Base-by-base conservation (phyloP, 495 filamentous ascomycete genomes). In the Podospora fimiseda region DNA sequence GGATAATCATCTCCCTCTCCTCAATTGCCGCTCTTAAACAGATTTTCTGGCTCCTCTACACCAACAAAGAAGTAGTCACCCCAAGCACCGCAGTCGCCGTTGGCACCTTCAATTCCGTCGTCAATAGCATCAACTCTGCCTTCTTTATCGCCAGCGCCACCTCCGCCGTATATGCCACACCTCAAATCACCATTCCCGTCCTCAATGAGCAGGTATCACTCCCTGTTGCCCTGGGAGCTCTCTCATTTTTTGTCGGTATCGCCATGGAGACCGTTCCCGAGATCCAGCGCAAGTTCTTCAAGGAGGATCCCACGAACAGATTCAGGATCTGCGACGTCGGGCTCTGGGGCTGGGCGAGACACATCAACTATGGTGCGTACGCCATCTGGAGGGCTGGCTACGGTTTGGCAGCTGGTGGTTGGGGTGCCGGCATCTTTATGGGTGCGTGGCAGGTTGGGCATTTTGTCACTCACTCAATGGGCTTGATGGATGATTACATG, bases 351-450 rank as follows among this genome's bases (percentile, higher is more conserved):
- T 57, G 74, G 56, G 75, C 78, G 3, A 72, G 78, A n/a, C 80
- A 85, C 51, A 70, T 79, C 60, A 84, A 84, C 42, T 84, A 84
- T 55, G 72, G 72, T 20, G 79, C 66, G 11, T 83, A 80, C 57
- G 74, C 76, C 1, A 24, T 84, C 2, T 82, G 80, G 80, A 63
- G 80, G 37, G 62, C 72, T 39, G 77, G 70, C 2, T 81, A 77
- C 56, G 72, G 73, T 14, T 48, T 83, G 56, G 73, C 70, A 1
- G 64, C 61, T 11, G 71, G 72, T 1, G 80, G 80, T 0, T 74
- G 71, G 72, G 43, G 65, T 13, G 74, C 60, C 46, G 79, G 68
- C 0, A 38, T 62, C 8, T 14, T 60, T 11, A 57, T 76, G 19
- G 71, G 58, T 4, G 45, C 46, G 4, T 76, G 69, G 42, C 74